These are phyloP conservation scores for Geotrichum aggregatum DNA, from an alignment of 1,139 yeast genomes.

Conservation along the genomic window DNA sequence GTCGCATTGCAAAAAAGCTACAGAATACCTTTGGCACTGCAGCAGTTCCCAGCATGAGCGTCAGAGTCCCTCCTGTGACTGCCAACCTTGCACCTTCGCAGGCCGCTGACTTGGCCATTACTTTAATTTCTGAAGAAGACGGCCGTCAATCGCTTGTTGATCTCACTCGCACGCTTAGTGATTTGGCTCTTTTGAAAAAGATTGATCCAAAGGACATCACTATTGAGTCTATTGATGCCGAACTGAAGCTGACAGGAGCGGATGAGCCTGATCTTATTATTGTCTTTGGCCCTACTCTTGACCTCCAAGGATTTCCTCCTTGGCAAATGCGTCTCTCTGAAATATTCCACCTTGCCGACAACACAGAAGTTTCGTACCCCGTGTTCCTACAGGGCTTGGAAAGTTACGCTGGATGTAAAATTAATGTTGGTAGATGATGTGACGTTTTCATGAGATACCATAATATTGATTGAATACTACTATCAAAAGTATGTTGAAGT, in stretches of 20 bases:
- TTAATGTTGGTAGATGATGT: slow-evolving; percentile 71
- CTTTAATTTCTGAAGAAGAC: slow-evolving; percentile 67
- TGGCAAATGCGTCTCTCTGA: slow-evolving; percentile 94
- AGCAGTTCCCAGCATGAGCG: slow-evolving; percentile 50
- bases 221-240: slow-evolving; percentile 68
- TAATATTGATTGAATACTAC: slow-evolving; percentile 1
- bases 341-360: slow-evolving; percentile 86
- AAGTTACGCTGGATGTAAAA: slow-evolving; percentile 72
- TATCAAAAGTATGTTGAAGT: background rate
- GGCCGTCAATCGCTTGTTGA: slow-evolving; percentile 90
- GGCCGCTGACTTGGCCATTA: slow-evolving; percentile 52
- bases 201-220: slow-evolving; percentile 65
- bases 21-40: slow-evolving; percentile 71
- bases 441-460: background rate
- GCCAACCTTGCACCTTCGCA: background rate
- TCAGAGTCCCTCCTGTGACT: slow-evolving; percentile 15
- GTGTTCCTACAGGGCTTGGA: slow-evolving; percentile 82
- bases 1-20: slow-evolving; percentile 57
- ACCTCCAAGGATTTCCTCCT: slow-evolving; percentile 93
- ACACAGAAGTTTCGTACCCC: slow-evolving; percentile 77
- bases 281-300: slow-evolving; percentile 75
- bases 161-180: slow-evolving; percentile 80
- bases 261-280: slow-evolving; percentile 86
- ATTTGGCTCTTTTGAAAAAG: slow-evolving; percentile 60
- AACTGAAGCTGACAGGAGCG: slow-evolving; percentile 71